Evolutionary conservation across 257 asterid species (phyloP).

Genomic region (Osmanthus fragrans): DNA sequence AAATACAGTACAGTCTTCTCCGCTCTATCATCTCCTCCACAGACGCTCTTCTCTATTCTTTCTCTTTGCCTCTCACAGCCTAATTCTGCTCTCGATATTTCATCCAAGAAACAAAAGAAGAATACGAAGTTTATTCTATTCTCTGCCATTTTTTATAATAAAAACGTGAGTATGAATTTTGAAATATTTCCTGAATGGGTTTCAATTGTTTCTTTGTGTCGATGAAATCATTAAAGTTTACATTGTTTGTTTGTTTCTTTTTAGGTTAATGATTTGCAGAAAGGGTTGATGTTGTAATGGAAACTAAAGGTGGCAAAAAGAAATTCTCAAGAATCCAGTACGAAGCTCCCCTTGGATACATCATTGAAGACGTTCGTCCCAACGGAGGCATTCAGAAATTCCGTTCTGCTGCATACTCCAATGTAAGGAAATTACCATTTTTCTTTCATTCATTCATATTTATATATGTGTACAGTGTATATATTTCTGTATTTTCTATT

Average conservation of each 20-base stretch:
- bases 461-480: too few relatives aligned
- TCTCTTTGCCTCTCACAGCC: not conserved
- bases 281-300: conserved; percentile 34
- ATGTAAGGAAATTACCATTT: conserved; percentile 23
- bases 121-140: not conserved
- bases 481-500: not conserved
- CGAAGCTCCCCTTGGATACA: conserved; percentile 51
- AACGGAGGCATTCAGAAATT: conserved; percentile 48
- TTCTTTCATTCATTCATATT: not conserved
- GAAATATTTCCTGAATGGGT: not conserved
- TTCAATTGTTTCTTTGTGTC: not conserved
- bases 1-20: not conserved
- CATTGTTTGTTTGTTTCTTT: too few relatives aligned
- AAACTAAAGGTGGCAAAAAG: conserved; percentile 36
- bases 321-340: conserved; percentile 23
- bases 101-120: not conserved
- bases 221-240: not conserved
- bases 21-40: not conserved
- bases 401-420: conserved; percentile 53
- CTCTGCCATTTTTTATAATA: not conserved
- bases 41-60: not conserved
- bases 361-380: conserved; percentile 59
- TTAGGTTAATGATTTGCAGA: conserved; percentile 5
- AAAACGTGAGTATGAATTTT: not conserved
- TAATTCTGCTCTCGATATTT: not conserved